A percentile compares a stretch with the other conserved stretches of the same genome.
Evolutionary conservation across 352 stramenopile species (phyloP).

Genomic region (Pythium aphanidermatum): DNA sequence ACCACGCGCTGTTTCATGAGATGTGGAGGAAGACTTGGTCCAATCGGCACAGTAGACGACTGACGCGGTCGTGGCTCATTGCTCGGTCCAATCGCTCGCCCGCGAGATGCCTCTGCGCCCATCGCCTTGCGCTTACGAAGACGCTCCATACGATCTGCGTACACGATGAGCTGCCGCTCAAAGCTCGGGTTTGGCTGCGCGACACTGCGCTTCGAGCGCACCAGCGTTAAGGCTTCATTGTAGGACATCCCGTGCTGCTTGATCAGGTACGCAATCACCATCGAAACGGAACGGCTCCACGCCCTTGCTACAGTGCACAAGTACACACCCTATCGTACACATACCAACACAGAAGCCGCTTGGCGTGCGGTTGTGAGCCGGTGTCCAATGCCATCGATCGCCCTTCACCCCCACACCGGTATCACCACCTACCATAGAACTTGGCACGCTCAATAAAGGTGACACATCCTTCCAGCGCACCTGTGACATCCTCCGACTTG

Average conservation of each 20-base stretch:
- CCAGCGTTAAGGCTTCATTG: constrained; percentile 54
- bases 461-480: constrained; percentile 74
- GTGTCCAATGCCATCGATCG: too few relatives aligned
- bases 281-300: constrained; percentile 85
- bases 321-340: constrained; percentile 50
- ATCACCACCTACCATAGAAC: constrained; percentile 73
- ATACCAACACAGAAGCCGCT: constrained; percentile 1
- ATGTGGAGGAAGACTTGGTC: constrained; percentile 52
- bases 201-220: constrained; percentile 46
- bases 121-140: constrained; percentile 6
- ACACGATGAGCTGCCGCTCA: constrained; percentile 51
- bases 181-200: constrained; percentile 74
- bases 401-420: too few relatives aligned
- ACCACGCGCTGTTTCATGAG: constrained; percentile 7
- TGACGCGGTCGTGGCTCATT: neutral
- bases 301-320: constrained; percentile 91
- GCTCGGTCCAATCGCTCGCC: neutral
- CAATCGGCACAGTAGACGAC: constrained; percentile 33
- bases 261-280: constrained; percentile 91
- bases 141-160: constrained; percentile 37
- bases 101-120: neutral
- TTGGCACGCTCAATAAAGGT: constrained; percentile 90
- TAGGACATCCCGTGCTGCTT: constrained; percentile 64
- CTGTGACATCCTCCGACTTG: constrained; percentile 83
- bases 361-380: constrained; percentile 6